Percentiles rank a stretch among this genome's conserved stretches.
phyloP scores from a whole-genome alignment of 495 filamentous ascomycete genomes.

The Aspergillus sclerotioniger region DNA sequence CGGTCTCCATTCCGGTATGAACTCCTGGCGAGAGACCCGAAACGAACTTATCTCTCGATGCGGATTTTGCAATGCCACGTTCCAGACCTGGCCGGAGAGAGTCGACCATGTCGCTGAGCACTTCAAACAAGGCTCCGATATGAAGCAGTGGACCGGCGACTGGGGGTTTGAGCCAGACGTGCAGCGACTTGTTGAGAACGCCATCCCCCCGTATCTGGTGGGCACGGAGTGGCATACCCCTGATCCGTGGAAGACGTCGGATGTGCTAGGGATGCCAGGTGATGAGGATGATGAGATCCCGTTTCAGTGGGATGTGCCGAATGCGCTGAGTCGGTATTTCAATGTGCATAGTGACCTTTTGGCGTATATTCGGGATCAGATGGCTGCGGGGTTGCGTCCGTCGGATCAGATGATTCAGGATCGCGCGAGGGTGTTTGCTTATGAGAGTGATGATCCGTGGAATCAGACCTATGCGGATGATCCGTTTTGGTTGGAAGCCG shows the following conservation, averaged over 20 bases:
- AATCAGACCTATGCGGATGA: conserved; percentile 3
- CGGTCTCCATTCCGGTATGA: conserved; percentile 57
- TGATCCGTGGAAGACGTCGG: conserved; percentile 22
- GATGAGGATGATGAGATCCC: neutral
- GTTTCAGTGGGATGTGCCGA: neutral
- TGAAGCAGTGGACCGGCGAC: conserved; percentile 66
- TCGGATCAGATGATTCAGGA: neutral
- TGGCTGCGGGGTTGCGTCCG: neutral
- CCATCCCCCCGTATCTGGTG: conserved; percentile 52
- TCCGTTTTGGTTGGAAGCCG: neutral
- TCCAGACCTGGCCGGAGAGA: conserved; percentile 58
- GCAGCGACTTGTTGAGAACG: conserved; percentile 59
- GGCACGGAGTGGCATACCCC: conserved; percentile 24
- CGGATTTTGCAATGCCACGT: conserved; percentile 59
- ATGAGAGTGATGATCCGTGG: neutral
- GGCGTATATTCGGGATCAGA: conserved; percentile 1
- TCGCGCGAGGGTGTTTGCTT: neutral
- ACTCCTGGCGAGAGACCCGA: conserved; percentile 61
- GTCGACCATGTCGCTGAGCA: conserved; percentile 62
- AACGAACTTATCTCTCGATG: conserved; percentile 61
- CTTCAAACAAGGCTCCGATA: conserved; percentile 60
- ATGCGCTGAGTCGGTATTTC: neutral
- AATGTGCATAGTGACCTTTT: neutral
- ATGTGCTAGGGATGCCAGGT: conserved; percentile 1
- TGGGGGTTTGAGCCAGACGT: conserved; percentile 66